A percentile compares a stretch with the other conserved stretches of the same genome.
phyloP scores from a whole-genome alignment of 352 stramenopile species.

The Pythium dissotocum region DNA sequence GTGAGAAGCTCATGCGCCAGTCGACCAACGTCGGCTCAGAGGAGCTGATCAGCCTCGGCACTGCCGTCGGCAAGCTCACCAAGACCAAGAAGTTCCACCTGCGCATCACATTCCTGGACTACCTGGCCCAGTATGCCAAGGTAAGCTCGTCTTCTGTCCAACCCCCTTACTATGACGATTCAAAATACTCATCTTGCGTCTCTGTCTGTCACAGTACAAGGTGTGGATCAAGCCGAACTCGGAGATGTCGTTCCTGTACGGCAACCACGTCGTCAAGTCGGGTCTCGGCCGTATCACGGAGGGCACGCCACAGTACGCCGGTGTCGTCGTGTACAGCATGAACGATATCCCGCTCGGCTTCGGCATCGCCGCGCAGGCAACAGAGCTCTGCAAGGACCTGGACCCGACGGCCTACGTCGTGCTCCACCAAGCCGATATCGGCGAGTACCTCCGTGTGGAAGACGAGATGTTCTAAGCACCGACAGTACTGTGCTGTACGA shows the following conservation, averaged over 20 bases:
- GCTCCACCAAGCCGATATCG: conserved; percentile 98
- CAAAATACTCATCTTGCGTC: neutral
- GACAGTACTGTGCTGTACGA: neutral
- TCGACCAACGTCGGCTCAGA: conserved; percentile 94
- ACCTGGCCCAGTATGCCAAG: conserved; percentile 98
- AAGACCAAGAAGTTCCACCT: conserved; percentile 99
- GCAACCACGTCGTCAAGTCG: conserved; percentile 99
- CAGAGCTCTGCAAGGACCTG: conserved; percentile 95
- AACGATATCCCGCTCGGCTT: conserved; percentile 98
- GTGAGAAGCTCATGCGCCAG: conserved; percentile 96
- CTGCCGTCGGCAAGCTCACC: conserved; percentile 98
- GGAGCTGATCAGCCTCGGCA: conserved; percentile 96
- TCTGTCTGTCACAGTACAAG: conserved; percentile 88
- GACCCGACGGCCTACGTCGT: conserved; percentile 97
- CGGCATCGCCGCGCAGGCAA: conserved; percentile 95
- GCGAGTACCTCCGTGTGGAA: conserved; percentile 98
- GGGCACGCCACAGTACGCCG: conserved; percentile 96
- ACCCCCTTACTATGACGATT: neutral
- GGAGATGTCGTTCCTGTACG: conserved; percentile 99
- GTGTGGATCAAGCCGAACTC: conserved; percentile 99
- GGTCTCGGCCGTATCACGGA: conserved; percentile 98
- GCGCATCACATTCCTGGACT: conserved; percentile 98
- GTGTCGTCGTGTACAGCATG: conserved; percentile 99
- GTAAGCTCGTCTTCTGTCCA: conserved; percentile 28
- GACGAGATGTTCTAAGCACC: conserved; percentile 95